These are phyloP conservation scores for Pterulicium gracile DNA, from an alignment of 1,284 basidiomycete genomes.

Conservation along the genomic window DNA sequence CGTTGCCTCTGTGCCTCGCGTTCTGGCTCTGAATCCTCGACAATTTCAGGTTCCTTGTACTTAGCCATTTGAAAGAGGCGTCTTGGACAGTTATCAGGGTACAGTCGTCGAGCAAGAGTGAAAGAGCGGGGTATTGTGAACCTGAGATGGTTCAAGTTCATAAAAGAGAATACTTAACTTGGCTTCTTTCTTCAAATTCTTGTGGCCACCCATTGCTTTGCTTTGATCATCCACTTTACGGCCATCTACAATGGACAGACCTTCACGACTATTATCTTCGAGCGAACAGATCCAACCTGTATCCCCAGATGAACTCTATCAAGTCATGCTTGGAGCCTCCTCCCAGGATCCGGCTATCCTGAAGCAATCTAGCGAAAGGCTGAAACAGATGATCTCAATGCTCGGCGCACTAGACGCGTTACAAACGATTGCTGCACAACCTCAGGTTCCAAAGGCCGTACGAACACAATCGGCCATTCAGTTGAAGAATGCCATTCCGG, in stretches of 20 bases:
- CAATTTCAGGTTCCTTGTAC: constrained; percentile 25
- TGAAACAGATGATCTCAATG: constrained; percentile 57
- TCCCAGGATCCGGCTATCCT: constrained; percentile 58
- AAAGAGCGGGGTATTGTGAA: background rate
- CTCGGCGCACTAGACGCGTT: constrained; percentile 61
- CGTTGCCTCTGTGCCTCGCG: constrained; percentile 32
- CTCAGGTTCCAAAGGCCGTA: constrained; percentile 44
- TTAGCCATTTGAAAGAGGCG: constrained; percentile 4
- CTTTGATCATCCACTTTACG: too few species aligned
- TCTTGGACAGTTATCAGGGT: background rate
- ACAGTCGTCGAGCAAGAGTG: background rate
- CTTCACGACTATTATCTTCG: constrained; percentile 15
- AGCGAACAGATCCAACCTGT: constrained; percentile 28
- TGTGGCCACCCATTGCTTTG: too few species aligned
- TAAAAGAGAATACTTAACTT: too few species aligned
- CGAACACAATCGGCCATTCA: constrained; percentile 73
- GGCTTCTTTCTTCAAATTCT: too few species aligned
- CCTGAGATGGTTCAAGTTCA: background rate
- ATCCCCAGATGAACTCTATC: constrained; percentile 50
- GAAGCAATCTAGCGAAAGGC: constrained; percentile 44
- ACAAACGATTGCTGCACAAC: constrained; percentile 57
- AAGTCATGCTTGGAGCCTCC: constrained; percentile 52
- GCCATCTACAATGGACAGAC: constrained; percentile 11
- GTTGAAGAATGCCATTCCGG: constrained; percentile 62
- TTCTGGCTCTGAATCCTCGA: constrained; percentile 64